phyloP scores from a whole-genome alignment of 2,329 filamentous ascomycete genomes.

The Macroventuria anomochaeta region DNA sequence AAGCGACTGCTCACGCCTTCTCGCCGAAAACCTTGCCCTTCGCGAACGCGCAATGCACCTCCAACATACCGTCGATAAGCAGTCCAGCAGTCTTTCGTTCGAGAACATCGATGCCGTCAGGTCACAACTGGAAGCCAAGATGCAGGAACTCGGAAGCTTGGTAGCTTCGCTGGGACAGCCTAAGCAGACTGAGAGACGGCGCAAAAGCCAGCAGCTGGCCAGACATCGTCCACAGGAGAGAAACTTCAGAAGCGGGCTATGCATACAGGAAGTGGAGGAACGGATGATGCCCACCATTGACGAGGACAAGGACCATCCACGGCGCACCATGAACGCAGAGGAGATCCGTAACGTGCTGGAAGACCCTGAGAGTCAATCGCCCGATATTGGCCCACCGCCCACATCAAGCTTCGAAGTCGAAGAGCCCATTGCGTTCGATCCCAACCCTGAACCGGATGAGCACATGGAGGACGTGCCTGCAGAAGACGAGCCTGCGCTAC shows the following conservation, averaged over 20 bases:
- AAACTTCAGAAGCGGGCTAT: conserved; percentile 61
- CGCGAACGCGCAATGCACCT: conserved; percentile 73
- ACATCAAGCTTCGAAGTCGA: conserved; percentile 60
- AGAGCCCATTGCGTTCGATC: conserved; percentile 56
- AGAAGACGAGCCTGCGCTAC: conserved; percentile 48
- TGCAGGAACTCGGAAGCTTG: conserved; percentile 72
- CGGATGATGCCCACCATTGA: conserved; percentile 69
- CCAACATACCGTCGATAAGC: conserved; percentile 70
- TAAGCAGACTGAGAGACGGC: conserved; percentile 30
- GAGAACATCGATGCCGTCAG: conserved; percentile 74
- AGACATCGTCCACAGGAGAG: conserved; percentile 59
- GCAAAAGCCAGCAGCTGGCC: conserved; percentile 59
- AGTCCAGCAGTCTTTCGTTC: conserved; percentile 64
- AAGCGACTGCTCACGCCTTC: conserved; percentile 73
- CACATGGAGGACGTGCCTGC: conserved; percentile 41
- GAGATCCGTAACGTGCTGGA: conserved; percentile 63
- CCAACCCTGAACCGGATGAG: conserved; percentile 32
- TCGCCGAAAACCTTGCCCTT: conserved; percentile 80
- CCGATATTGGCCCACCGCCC: conserved; percentile 69
- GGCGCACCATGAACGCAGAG: conserved; percentile 69
- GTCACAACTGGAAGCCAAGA: conserved; percentile 72
- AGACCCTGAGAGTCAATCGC: conserved; percentile 66
- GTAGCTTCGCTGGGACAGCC: conserved; percentile 67
- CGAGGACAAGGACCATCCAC: conserved; percentile 72
- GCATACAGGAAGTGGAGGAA: conserved; percentile 54